phyloP scores from a whole-genome alignment of 345 rosid species.

The Angophora floribunda region DNA sequence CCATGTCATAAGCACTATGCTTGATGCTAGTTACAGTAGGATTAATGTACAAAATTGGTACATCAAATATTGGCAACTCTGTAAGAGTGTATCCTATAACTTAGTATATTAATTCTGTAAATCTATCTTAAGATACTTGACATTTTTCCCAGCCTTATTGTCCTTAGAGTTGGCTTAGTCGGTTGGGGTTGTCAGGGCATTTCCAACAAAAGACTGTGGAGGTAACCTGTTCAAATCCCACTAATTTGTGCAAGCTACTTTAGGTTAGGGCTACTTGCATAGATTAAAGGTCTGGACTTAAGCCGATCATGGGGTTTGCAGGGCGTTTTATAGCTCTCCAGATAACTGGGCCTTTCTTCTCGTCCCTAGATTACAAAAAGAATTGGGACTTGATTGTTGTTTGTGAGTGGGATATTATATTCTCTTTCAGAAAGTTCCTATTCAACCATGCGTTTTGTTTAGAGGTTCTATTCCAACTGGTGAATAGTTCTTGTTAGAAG shows the following conservation, averaged over 20 bases:
- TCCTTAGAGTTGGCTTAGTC: not conserved
- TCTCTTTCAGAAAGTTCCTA: not conserved
- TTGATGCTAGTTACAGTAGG: not conserved
- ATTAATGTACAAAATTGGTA: not conserved
- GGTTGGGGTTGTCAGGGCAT: not conserved
- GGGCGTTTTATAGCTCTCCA: not conserved
- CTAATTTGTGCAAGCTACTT: not conserved
- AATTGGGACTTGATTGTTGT: not conserved
- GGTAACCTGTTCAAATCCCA: not conserved
- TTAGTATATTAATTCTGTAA: not conserved
- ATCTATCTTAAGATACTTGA: not conserved
- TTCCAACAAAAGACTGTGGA: not conserved
- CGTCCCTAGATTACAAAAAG: not conserved
- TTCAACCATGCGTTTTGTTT: not conserved
- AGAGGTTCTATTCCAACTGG: not conserved
- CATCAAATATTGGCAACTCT: not conserved
- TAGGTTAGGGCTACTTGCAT: not conserved
- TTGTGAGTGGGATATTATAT: not conserved
- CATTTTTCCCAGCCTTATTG: not conserved
- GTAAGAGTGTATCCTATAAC: not conserved
- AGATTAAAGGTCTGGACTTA: not conserved
- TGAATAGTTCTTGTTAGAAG: not conserved
- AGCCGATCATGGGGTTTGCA: not conserved
- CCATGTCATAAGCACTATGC: not conserved
- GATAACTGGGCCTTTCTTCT: not conserved